Evolutionary conservation across 495 filamentous ascomycete species (phyloP), one percentile per base, ranked within the genome.

Genomic region (Aspergillus saccharolyticus): DNA sequence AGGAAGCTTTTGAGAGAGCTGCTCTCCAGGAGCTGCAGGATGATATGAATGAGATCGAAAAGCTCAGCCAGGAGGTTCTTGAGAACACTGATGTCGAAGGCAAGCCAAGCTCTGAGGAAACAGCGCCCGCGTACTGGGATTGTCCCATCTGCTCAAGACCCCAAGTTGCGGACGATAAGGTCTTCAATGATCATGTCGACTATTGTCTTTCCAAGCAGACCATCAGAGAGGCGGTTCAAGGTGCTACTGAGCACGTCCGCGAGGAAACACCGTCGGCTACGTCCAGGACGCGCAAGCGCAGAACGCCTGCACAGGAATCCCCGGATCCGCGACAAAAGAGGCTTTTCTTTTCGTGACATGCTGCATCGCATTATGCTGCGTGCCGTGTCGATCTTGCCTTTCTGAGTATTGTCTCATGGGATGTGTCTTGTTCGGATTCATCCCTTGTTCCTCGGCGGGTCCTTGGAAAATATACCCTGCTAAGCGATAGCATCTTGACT

Each of bases 141-240:
- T 97, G 94, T 69, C 94, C 94, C 0, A 90, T 97, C 42, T 97
- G 94, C 68, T 68, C 68, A 3, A 75, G 85, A 44, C 86, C 88
- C 0, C 90, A 96, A 64, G 56, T 75, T 4, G 85, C 91, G 0
- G 82, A 91, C 58, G 90, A 97, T 67, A 78, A 79, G 42, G 70
- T 67, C 6, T 97, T 99, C 72, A 99, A 99, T 61, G 85, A 87
- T 51, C 95, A 99, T 70, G 88, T 99, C 47, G 95, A 99, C 66
- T 85, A 89, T 19, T 99, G 94, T 72, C 81, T 99, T 8, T 96
- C 91, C 2, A 76, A 84, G 46, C 83, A 87, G 67, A 89, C 89
- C 0, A 98, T 98, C 59, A 86, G 85, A 44, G 89, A 96, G 64
- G 88, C 82, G 0, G 85, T 88, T 7, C 84, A 88, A 55, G 81